Evolutionary conservation across 2,329 filamentous ascomycete species (phyloP).

Genomic region (Fusarium equiseti): DNA sequence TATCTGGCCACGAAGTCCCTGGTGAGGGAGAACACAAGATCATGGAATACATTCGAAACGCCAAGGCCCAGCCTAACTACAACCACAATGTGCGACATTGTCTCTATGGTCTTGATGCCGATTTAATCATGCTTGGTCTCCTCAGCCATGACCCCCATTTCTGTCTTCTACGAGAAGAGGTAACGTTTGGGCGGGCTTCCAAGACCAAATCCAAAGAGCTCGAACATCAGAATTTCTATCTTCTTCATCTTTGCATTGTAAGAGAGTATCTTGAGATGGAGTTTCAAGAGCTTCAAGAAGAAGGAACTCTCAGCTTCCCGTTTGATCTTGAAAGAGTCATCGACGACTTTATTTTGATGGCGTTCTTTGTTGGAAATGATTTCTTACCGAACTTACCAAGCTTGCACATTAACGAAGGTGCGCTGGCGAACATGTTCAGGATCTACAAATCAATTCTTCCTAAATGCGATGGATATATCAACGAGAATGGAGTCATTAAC

Average conservation of each 20-base stretch:
- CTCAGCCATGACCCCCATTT: conserved; percentile 99
- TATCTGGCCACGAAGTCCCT: conserved; percentile 97
- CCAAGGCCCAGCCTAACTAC: conserved; percentile 94
- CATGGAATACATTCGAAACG: conserved; percentile 99
- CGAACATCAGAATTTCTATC: conserved; percentile 98
- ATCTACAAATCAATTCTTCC: conserved; percentile 94
- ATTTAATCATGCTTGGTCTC: conserved; percentile 97
- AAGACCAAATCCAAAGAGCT: conserved; percentile 94
- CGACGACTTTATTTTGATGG: conserved; percentile 99
- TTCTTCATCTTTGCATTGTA: conserved; percentile 97
- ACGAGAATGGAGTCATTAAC: conserved; percentile 94
- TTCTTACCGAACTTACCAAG: conserved; percentile 97
- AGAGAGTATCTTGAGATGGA: conserved; percentile 97
- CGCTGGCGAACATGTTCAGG: conserved; percentile 95
- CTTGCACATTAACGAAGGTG: conserved; percentile 98
- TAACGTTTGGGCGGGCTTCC: conserved; percentile 91
- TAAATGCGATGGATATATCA: conserved; percentile 92
- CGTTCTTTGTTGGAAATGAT: conserved; percentile 99
- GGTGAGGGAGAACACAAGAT: conserved; percentile 99
- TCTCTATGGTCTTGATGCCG: conserved; percentile 95
- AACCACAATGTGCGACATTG: conserved; percentile 95
- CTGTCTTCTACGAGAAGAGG: conserved; percentile 94
- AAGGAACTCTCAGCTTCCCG: conserved; percentile 77
- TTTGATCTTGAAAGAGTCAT: conserved; percentile 97
- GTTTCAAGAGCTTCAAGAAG: conserved; percentile 89